Evolutionary conservation across 2,329 filamentous ascomycete species (phyloP).

Genomic region (Aspergillus ochraceus): DNA sequence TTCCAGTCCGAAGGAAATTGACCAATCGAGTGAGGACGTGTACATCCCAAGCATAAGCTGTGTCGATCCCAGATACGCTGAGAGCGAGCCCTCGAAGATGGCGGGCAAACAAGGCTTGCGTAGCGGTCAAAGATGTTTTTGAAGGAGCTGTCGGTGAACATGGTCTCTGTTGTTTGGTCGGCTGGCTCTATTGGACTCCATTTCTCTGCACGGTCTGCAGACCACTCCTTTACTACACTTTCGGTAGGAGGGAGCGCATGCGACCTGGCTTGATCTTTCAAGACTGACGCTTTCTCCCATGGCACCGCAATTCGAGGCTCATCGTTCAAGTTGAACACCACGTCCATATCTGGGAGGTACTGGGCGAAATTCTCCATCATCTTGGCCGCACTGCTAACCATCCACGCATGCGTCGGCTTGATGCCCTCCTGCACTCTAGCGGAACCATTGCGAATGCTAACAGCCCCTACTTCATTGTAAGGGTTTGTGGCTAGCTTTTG

Average conservation of each 20-base stretch:
- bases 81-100: slow-evolving; percentile 59
- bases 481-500: slow-evolving; percentile 54
- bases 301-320: slow-evolving; percentile 59
- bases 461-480: slow-evolving; percentile 56
- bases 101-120: slow-evolving; percentile 59
- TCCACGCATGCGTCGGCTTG: slow-evolving; percentile 58
- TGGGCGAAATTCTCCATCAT: slow-evolving; percentile 57
- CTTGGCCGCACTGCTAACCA: slow-evolving; percentile 54
- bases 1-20: slow-evolving; percentile 69
- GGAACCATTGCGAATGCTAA: slow-evolving; percentile 56
- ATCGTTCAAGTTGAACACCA: slow-evolving; percentile 64
- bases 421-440: slow-evolving; percentile 52
- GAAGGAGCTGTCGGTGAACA: slow-evolving; percentile 44
- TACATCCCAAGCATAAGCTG: slow-evolving; percentile 65
- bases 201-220: slow-evolving; percentile 33
- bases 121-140: slow-evolving; percentile 41
- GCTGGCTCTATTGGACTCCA: slow-evolving; percentile 41
- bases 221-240: slow-evolving; percentile 34
- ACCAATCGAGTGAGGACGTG: slow-evolving; percentile 63
- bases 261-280: slow-evolving; percentile 33
- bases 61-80: slow-evolving; percentile 64
- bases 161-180: slow-evolving; percentile 31
- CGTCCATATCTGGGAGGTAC: slow-evolving; percentile 62
- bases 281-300: slow-evolving; percentile 41
- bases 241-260: slow-evolving; percentile 19